These are phyloP conservation scores for Panicum virgatum DNA, from an alignment of 202 grass and related monocot genomes.

Conservation along the genomic window DNA sequence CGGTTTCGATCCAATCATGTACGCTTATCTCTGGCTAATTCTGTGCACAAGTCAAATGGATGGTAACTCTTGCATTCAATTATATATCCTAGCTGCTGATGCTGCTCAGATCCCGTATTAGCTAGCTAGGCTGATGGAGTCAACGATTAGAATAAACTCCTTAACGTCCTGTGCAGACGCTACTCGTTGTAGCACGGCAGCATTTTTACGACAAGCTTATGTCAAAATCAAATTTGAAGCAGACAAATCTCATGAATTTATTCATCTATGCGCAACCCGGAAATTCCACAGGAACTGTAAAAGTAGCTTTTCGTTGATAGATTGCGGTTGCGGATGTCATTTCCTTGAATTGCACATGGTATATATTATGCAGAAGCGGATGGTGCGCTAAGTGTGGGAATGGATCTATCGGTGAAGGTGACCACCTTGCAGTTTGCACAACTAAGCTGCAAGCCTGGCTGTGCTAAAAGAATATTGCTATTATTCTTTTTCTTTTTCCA, in stretches of 20 bases:
- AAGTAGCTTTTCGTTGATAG: neutral
- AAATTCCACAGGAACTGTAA: neutral
- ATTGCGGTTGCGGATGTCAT: neutral
- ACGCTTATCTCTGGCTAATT: neutral
- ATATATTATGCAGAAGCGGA: neutral
- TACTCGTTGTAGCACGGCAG: no score
- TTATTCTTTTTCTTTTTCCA: neutral
- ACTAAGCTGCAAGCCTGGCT: neutral
- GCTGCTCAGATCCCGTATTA: no score
- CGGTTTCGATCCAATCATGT: neutral
- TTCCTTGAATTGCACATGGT: neutral
- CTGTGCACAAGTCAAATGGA: slow-evolving; percentile 17
- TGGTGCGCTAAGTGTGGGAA: neutral
- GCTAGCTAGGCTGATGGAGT: no score
- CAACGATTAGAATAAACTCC: no score
- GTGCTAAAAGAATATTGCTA: no score
- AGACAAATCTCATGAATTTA: neutral
- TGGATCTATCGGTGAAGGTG: neutral
- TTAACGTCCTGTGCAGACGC: neutral
- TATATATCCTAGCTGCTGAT: no score
- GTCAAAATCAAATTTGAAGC: neutral
- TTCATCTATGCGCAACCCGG: neutral
- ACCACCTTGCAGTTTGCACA: neutral
- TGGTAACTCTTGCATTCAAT: neutral
- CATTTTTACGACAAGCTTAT: neutral